A percentile compares a stretch with the other conserved stretches of the same genome.
These are phyloP conservation scores for Bipolaris victoriae DNA, from an alignment of 2,329 filamentous ascomycete species.

Conservation along the genomic window DNA sequence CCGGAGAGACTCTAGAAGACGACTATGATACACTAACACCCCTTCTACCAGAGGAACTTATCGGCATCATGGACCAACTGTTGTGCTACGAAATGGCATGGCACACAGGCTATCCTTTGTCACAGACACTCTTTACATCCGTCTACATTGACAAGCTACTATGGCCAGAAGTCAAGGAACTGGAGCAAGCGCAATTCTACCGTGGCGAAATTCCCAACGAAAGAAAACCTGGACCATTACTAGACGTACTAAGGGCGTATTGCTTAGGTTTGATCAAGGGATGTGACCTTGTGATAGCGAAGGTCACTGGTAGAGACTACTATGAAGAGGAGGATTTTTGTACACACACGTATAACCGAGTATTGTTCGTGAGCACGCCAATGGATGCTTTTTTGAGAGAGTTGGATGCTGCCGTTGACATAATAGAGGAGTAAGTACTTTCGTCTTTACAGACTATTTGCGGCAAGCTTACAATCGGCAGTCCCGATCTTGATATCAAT, in stretches of 20 bases:
- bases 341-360: constrained; percentile 85
- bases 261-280: constrained; percentile 84
- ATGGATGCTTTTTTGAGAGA: constrained; percentile 44
- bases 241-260: constrained; percentile 77
- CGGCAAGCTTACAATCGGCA: constrained; percentile 22
- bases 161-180: constrained; percentile 67
- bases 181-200: constrained; percentile 71
- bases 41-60: constrained; percentile 76
- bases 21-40: constrained; percentile 75
- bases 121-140: constrained; percentile 92
- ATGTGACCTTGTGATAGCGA: constrained; percentile 77
- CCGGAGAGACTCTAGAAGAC: constrained; percentile 82
- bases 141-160: constrained; percentile 86
- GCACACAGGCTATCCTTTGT: constrained; percentile 94
- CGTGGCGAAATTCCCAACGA: constrained; percentile 29
- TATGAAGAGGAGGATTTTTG: constrained; percentile 99
- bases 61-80: constrained; percentile 94
- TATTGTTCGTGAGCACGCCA: constrained; percentile 64
- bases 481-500: constrained; percentile 39
- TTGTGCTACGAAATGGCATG: constrained; percentile 95
- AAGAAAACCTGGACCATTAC: constrained; percentile 32
- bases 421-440: constrained; percentile 38
- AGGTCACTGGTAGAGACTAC: constrained; percentile 81
- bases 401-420: constrained; percentile 40
- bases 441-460: not conserved